Conservation (phyloP, 2,329 filamentous ascomycete genomes). For the Teratosphaeria viscida region DNA sequence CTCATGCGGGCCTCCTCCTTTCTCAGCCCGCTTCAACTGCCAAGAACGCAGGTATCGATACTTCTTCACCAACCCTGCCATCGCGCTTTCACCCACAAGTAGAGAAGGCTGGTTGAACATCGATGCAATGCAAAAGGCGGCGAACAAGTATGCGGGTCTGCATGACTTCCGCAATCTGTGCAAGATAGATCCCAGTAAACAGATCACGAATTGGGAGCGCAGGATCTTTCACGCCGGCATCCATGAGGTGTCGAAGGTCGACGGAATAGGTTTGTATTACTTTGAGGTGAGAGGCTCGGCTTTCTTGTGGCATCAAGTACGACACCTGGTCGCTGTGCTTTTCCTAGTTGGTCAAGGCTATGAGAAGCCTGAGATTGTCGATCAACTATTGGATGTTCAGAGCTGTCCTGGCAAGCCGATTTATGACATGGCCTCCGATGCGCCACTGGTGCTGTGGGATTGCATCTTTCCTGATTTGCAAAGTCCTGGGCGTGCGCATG, state of each 20-base stretch:
- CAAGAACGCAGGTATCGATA: constrained; percentile 86
- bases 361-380: constrained; percentile 63
- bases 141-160: constrained; percentile 65
- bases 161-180: constrained; percentile 98
- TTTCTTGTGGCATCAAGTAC: constrained; percentile 97
- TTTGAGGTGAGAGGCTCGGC: constrained; percentile 84
- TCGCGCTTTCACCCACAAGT: constrained; percentile 50
- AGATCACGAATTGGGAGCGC: constrained; percentile 72
- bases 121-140: constrained; percentile 72
- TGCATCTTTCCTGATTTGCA: constrained; percentile 63
- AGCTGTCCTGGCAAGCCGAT: constrained; percentile 65
- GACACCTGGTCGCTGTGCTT: constrained; percentile 85
- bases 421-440: constrained; percentile 85
- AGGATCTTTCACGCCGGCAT: constrained; percentile 73
- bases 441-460: constrained; percentile 89
- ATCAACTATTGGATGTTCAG: constrained; percentile 61
- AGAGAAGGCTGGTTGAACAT: constrained; percentile 77
- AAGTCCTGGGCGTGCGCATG: background rate
- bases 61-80: constrained; percentile 94
- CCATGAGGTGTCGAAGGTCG: constrained; percentile 45
- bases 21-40: constrained; percentile 88
- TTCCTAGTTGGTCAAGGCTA: constrained; percentile 86
- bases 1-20: constrained; percentile 40
- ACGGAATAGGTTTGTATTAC: constrained; percentile 59
- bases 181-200: constrained; percentile 83